Evolutionary conservation across 2,329 filamentous ascomycete genomes (phyloP), one percentile per base, ranked within the genome.

Genomic region (Talaromyces marneffei): DNA sequence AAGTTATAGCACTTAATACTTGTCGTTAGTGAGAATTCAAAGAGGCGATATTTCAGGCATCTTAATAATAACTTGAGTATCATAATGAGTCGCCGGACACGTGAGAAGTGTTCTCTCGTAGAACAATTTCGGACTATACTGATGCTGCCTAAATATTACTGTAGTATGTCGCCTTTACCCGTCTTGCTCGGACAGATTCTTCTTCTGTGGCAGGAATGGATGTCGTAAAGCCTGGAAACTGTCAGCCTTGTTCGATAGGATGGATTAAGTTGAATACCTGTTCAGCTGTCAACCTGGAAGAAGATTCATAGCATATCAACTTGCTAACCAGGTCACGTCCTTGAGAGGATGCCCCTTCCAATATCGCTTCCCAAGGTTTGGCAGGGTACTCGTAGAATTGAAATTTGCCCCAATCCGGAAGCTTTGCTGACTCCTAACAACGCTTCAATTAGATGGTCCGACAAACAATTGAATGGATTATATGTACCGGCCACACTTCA

Each of bases 361-460:
- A 76, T 18, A 97, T 79, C 1, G 84, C 82, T 1, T 85, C 79
- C 92, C 92, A 97, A 0, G 78, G 65, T 65, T 83, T 83, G 0
- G 79, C 75, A 3, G 86, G 83, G 70, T 96, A 97, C 14, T 86
- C 79, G 42, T 86, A 83, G 77, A 96, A 99, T 73, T 92, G 76
- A 71, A 89, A 84, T 70, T 89, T 95, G 14, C 92, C 90, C 82
- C 96, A 99, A 18, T 96, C 94, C 0, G 90, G 89, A 69, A 95
- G 88, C 1, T 71, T 70, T 10, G 76, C 63, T 33, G 73, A 71
- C 57, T 74, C 77, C 75, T 76, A 61, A 61, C 9, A 31, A 23
- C 18, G 14, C 9, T 39, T 8, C 16, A 40, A 37, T 35, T 64
- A 56, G 63, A 50, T 58, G 33, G 42, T n/a, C n/a, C 20, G 23